Percentiles rank a stretch among this genome's conserved stretches.
Conservation (phyloP, 164 flowering plant species). For the Cinnamomum micranthum region DNA sequence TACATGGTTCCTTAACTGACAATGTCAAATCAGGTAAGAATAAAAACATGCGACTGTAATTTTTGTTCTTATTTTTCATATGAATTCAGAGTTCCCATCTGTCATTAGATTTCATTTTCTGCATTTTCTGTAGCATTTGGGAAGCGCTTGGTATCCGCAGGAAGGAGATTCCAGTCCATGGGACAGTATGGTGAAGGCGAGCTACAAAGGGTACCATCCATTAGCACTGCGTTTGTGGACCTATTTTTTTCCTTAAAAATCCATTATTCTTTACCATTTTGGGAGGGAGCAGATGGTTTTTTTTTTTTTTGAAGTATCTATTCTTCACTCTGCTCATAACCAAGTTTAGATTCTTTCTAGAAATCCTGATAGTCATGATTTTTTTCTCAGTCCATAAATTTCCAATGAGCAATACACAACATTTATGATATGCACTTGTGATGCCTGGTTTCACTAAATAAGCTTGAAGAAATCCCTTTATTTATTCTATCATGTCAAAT, state of each 20-base stretch:
- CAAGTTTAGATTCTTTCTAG: neutral
- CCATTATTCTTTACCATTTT: neutral
- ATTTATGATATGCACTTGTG: too few species aligned
- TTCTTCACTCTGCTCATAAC: neutral
- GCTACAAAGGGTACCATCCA: constrained; percentile 59
- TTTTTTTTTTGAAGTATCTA: too few species aligned
- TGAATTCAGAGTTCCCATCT: neutral
- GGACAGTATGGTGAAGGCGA: constrained; percentile 96
- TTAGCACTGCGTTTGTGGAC: neutral
- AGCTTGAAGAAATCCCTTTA: too few species aligned
- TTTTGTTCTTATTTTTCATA: neutral
- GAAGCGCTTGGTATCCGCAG: constrained; percentile 75
- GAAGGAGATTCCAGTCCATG: constrained; percentile 88
- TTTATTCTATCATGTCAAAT: too few species aligned
- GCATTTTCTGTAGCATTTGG: constrained; percentile 62
- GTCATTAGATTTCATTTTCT: constrained; percentile 1
- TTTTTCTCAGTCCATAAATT: too few species aligned
- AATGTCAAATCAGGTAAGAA: constrained; percentile 72
- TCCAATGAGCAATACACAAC: too few species aligned
- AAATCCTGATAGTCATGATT: neutral
- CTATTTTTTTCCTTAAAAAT: neutral
- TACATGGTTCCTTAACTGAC: constrained; percentile 43
- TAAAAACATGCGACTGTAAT: neutral
- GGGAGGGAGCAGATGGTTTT: neutral
- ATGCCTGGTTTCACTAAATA: too few species aligned